Evolutionary conservation across 768 basidiomycete species (phyloP), one percentile per base, ranked within the genome.

Genomic region (Boletus vinaceobasis): DNA sequence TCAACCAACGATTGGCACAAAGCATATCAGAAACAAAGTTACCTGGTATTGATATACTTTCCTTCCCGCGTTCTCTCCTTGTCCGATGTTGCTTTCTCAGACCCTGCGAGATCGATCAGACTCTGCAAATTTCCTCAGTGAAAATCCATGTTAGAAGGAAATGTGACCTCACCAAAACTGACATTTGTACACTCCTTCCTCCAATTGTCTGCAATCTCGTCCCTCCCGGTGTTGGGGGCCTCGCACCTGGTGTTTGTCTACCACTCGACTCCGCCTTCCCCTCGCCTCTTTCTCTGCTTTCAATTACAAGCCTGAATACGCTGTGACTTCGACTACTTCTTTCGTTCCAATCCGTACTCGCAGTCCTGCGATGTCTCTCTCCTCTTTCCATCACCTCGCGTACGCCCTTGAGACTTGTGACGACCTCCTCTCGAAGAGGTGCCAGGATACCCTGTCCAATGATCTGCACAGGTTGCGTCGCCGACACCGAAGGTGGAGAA

Each of bases 301-400:
- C 93, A 47, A 96, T 86, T 0, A 98, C 95, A 29, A 98, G 81
- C 31, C 94, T 77, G 70, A 98, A 97, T 1, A 98, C 90, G 60
- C 89, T 91, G 69, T 98, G 96, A 74, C 92, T 94, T 33, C 96
- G 79, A 67, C 91, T 93, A 74, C 91, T 94, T 55, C 96, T 75
- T 63, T 94, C 90, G 67, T 99, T 99, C 96, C 96, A 99, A 65
- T 99, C 96, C n/a, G 97, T 99, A 61, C 86, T 90, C 1, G 94
- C 95, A 4, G 94, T 97, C 56, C 93, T 77, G 47, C 96, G 76
- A 64, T 92, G 86, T 4, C 87, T 84, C 68, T 97, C 93, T 5
- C 96, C 96, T 23, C 92, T 76, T 63, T 82, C 79, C 61, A 99
- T 73, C 5, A 98, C 88, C 55, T 91, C 90, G 50, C 85, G 82